Evolutionary conservation across 2,329 filamentous ascomycete species (phyloP).

Genomic region (Penicillium sp.): DNA sequence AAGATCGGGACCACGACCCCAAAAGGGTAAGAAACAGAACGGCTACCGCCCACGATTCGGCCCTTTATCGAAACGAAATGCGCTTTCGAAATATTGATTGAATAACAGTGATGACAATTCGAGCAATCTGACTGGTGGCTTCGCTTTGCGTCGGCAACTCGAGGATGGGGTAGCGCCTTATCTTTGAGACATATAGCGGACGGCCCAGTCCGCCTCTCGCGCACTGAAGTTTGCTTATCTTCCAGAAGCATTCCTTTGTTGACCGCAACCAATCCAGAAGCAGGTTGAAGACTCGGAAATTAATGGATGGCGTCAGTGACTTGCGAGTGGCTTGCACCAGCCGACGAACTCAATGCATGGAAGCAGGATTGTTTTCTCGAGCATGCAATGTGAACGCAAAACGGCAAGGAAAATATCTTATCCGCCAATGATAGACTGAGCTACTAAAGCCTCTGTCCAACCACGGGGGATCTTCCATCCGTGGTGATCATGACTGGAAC

Average conservation of each 20-base stretch:
- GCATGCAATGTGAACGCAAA: background rate
- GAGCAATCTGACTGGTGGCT: background rate
- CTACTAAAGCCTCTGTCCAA: conserved; percentile 3
- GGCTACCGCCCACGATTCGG: background rate
- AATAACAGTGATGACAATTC: background rate
- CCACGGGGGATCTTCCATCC: background rate
- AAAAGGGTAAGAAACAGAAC: background rate
- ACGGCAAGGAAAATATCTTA: conserved; percentile 9
- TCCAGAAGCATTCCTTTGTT: background rate
- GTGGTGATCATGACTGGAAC: conserved; percentile 6
- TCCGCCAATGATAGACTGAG: conserved; percentile 10
- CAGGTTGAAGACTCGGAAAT: background rate
- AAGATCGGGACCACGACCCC: background rate
- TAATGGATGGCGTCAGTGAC: background rate
- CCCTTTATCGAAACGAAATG: background rate
- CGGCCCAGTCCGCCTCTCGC: conserved; percentile 1
- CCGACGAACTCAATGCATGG: background rate
- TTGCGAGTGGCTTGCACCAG: background rate
- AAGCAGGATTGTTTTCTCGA: conserved; percentile 1
- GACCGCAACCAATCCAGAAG: background rate
- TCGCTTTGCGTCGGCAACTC: background rate
- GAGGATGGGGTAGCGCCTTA: conserved; percentile 4
- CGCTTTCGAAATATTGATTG: background rate
- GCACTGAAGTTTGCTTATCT: conserved; percentile 6
- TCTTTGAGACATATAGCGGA: conserved; percentile 10